phyloP scores from a whole-genome alignment of 2,329 filamentous ascomycete species.

The Hirsutella minnesotensis region DNA sequence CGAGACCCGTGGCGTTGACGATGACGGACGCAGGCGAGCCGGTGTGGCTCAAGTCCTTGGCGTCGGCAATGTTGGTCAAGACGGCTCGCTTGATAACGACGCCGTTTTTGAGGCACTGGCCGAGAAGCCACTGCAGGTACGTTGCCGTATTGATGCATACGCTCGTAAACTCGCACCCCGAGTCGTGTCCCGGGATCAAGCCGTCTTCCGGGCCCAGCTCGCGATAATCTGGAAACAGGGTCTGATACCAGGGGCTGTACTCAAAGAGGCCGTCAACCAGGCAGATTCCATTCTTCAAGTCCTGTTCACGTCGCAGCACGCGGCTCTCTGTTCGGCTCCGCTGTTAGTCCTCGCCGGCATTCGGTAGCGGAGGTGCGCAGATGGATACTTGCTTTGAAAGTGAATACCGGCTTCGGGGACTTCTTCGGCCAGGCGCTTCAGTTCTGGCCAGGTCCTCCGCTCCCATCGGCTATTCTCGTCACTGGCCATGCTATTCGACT shows the following conservation, averaged over 20 bases:
- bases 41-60: conserved; percentile 36
- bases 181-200: conserved; percentile 54
- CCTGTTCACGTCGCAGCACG: conserved; percentile 48
- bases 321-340: conserved; percentile 26
- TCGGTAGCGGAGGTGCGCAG: background rate
- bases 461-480: conserved; percentile 42
- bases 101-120: conserved; percentile 65
- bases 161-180: conserved; percentile 65
- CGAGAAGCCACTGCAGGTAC: conserved; percentile 77
- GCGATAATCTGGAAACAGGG: conserved; percentile 59
- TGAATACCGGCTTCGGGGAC: conserved; percentile 71
- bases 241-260: conserved; percentile 61
- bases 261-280: conserved; percentile 48
- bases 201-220: conserved; percentile 41
- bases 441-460: conserved; percentile 49
- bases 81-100: conserved; percentile 53
- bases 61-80: conserved; percentile 62
- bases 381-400: conserved; percentile 46
- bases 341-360: background rate
- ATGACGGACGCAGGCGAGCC: conserved; percentile 53
- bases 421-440: conserved; percentile 47
- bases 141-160: conserved; percentile 86
- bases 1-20: conserved; percentile 76
- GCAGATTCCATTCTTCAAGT: conserved; percentile 33
- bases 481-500: conserved; percentile 27